phyloP scores from a whole-genome alignment of 306 rosid species.

The Prunus armeniaca region DNA sequence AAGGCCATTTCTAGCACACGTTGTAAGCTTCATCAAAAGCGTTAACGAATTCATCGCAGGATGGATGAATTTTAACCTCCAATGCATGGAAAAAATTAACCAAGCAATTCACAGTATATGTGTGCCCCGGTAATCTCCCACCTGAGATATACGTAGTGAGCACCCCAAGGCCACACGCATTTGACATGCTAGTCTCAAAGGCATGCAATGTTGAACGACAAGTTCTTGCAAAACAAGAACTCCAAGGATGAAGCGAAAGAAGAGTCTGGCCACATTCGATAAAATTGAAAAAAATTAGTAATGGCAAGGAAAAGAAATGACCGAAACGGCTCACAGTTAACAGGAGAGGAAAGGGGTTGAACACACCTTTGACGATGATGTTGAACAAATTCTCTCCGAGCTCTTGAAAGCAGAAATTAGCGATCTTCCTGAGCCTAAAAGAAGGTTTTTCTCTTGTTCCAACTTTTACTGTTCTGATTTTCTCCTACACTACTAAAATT shows the following conservation, averaged over 20 bases:
- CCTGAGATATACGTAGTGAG: background rate
- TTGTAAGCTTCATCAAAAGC: background rate
- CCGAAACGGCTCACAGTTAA: too few relatives aligned
- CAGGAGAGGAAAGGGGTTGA: too few relatives aligned
- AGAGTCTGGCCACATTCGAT: background rate
- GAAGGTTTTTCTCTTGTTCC: too few relatives aligned
- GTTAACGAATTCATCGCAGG: background rate
- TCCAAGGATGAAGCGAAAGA: background rate
- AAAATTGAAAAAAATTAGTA: too few relatives aligned
- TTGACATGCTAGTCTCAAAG: background rate
- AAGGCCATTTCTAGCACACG: background rate
- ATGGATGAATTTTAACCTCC: background rate
- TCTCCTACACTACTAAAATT: too few relatives aligned
- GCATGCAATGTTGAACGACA: background rate
- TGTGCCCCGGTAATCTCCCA: background rate
- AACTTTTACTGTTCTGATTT: too few relatives aligned
- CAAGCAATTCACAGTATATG: too few relatives aligned
- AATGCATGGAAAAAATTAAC: background rate
- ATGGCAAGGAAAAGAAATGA: too few relatives aligned
- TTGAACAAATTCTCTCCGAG: too few relatives aligned
- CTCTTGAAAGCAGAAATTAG: too few relatives aligned
- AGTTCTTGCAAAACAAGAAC: background rate
- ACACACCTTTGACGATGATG: too few relatives aligned
- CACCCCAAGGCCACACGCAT: background rate
- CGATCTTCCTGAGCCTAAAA: too few relatives aligned